These are phyloP conservation scores for Plasmopara halstedii DNA, from an alignment of 352 stramenopile species.

Conservation along the genomic window DNA sequence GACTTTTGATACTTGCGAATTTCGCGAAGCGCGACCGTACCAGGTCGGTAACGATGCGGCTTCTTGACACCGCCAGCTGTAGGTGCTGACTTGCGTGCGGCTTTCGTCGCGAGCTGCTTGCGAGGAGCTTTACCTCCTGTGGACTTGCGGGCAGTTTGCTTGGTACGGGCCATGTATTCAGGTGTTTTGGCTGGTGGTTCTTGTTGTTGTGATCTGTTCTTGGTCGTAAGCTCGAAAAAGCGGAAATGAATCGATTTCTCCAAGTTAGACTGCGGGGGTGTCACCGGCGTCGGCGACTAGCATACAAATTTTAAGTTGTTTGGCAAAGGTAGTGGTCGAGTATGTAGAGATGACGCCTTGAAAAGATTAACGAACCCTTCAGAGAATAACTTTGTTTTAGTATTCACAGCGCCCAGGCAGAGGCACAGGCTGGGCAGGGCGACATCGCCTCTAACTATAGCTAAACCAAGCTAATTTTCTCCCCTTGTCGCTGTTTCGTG, in stretches of 20 bases:
- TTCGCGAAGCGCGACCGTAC: slow-evolving; percentile 88
- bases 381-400: slow-evolving; percentile 4
- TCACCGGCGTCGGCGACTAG: background rate
- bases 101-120: slow-evolving; percentile 92
- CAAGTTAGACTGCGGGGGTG: background rate
- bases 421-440: slow-evolving; percentile 12
- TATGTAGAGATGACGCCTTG: slow-evolving; percentile 22
- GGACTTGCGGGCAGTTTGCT: slow-evolving; percentile 96
- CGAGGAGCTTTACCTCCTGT: slow-evolving; percentile 90
- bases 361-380: slow-evolving; percentile 4
- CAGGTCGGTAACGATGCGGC: slow-evolving; percentile 68
- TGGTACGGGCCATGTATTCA: slow-evolving; percentile 89
- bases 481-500: slow-evolving; percentile 25
- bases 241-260: slow-evolving; percentile 28
- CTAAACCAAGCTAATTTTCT: slow-evolving; percentile 10
- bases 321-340: slow-evolving; percentile 30
- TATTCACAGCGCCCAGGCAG: slow-evolving; percentile 1
- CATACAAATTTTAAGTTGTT: slow-evolving; percentile 32
- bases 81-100: slow-evolving; percentile 87
- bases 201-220: slow-evolving; percentile 8
- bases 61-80: slow-evolving; percentile 92
- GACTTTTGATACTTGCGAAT: slow-evolving; percentile 96
- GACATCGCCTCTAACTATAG: slow-evolving; percentile 16
- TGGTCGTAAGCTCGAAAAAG: slow-evolving; percentile 30
- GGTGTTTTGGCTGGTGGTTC: background rate